Evolutionary conservation across 2,329 filamentous ascomycete genomes (phyloP).

Genomic region (Trichoderma arundinaceum): DNA sequence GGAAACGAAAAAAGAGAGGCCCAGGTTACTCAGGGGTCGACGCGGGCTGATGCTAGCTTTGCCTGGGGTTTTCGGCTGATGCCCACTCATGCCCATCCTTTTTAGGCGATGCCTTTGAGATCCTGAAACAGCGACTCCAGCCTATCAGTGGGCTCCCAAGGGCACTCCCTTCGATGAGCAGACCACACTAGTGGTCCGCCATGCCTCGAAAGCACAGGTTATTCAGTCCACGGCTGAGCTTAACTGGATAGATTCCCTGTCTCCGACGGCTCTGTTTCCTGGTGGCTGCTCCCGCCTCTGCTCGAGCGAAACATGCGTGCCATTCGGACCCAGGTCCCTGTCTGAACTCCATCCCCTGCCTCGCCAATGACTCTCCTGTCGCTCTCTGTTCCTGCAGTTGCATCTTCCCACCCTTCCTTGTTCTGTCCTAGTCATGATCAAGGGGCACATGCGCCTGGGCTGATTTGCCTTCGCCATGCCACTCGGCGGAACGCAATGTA

Average conservation of each 20-base stretch:
- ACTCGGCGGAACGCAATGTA: slow-evolving; percentile 27
- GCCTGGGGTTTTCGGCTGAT: slow-evolving; percentile 26
- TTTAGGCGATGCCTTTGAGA: slow-evolving; percentile 24
- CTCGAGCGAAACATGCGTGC: slow-evolving; percentile 31
- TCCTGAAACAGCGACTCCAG: slow-evolving; percentile 32
- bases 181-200: slow-evolving; percentile 22
- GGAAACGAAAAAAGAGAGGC: background rate
- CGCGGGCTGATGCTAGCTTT: slow-evolving; percentile 12
- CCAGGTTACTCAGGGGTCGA: slow-evolving; percentile 29
- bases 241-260: slow-evolving; percentile 28
- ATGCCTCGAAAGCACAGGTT: slow-evolving; percentile 32
- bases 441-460: background rate
- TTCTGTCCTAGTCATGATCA: slow-evolving; percentile 29
- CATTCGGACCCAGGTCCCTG: slow-evolving; percentile 19
- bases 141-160: slow-evolving; percentile 31
- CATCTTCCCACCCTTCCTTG: slow-evolving; percentile 23
- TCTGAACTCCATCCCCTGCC: slow-evolving; percentile 27
- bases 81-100: slow-evolving; percentile 19
- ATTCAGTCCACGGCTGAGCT: slow-evolving; percentile 28
- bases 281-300: slow-evolving; percentile 15
- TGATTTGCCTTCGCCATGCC: slow-evolving; percentile 17
- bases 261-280: slow-evolving; percentile 7
- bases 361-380: slow-evolving; percentile 30
- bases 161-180: slow-evolving; percentile 31
- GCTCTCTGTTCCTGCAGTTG: slow-evolving; percentile 33